Conservation (phyloP, 1,284 basidiomycete species). For the Mycosarcoma mackinlayi region DNA sequence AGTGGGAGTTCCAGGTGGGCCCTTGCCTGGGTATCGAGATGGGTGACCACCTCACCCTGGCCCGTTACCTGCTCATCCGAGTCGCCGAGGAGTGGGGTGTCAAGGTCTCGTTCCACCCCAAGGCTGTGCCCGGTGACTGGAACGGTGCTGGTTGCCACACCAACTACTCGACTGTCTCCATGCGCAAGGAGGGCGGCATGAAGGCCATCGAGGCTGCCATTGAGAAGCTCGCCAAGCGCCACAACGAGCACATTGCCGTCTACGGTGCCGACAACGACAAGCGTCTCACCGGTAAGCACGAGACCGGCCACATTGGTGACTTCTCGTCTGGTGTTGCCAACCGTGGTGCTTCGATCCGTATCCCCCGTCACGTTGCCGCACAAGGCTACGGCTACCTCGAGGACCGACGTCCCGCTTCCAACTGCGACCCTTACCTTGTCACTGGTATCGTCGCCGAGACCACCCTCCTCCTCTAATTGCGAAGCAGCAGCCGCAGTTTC, state of each 20-base stretch:
- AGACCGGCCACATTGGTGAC: constrained; percentile 92
- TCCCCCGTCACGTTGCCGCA: constrained; percentile 89
- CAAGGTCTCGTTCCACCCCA: constrained; percentile 97
- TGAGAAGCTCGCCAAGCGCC: constrained; percentile 71
- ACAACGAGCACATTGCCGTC: constrained; percentile 69
- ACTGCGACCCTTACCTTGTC: constrained; percentile 80
- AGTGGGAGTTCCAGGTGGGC: constrained; percentile 99
- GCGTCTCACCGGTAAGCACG: constrained; percentile 70
- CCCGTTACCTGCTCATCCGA: constrained; percentile 66
- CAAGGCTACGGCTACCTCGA: constrained; percentile 91
- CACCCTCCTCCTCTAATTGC: constrained; percentile 70
- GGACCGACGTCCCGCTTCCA: constrained; percentile 77
- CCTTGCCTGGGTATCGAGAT: constrained; percentile 97
- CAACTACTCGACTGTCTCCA: constrained; percentile 67
- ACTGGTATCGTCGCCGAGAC: constrained; percentile 88
- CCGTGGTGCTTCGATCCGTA: constrained; percentile 79
- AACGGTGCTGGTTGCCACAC: constrained; percentile 91
- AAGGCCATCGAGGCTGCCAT: constrained; percentile 93
- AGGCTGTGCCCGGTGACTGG: constrained; percentile 97
- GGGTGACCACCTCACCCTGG: constrained; percentile 79
- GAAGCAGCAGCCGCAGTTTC: background rate
- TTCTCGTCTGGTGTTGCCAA: constrained; percentile 98
- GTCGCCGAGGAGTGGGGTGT: constrained; percentile 95
- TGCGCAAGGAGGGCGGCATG: constrained; percentile 75
- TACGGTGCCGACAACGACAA: constrained; percentile 68